Conservation (phyloP, 805 yeast genomes). For the Saccharomycopsis fodiens region DNA sequence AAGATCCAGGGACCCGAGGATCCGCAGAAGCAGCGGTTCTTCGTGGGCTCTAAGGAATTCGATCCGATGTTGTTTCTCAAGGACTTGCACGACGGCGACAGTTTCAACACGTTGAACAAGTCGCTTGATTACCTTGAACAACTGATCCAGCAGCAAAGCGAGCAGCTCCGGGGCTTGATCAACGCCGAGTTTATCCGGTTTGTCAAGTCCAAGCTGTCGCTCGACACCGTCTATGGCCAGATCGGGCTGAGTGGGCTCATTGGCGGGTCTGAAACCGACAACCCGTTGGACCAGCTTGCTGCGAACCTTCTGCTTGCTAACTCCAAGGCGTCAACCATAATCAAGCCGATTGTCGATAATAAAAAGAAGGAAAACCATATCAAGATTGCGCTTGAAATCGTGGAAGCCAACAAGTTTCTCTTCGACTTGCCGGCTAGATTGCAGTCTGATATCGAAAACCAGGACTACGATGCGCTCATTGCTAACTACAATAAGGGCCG, state of each 20-base stretch:
- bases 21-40: constrained; percentile 32
- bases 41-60: constrained; percentile 52
- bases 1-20: constrained; percentile 33
- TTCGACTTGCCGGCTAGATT: constrained; percentile 52
- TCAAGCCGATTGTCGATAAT: constrained; percentile 53
- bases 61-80: constrained; percentile 49
- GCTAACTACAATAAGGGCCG: constrained; percentile 50
- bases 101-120: constrained; percentile 40
- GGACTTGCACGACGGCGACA: constrained; percentile 47
- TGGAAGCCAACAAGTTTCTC: constrained; percentile 44
- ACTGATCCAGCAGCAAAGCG: constrained; percentile 42
- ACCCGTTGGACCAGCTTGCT: constrained; percentile 30
- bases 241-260: constrained; percentile 34
- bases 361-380: constrained; percentile 42
- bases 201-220: constrained; percentile 54
- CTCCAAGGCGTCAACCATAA: constrained; percentile 42
- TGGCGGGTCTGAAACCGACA: constrained; percentile 23
- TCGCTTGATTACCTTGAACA: constrained; percentile 43
- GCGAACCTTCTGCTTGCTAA: constrained; percentile 42
- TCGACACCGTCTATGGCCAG: constrained; percentile 53
- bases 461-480: constrained; percentile 52
- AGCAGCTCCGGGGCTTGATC: constrained; percentile 42
- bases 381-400: constrained; percentile 40
- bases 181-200: constrained; percentile 56
- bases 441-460: constrained; percentile 33